Percentiles rank a stretch among this genome's conserved stretches.
Evolutionary conservation across 2,329 filamentous ascomycete genomes (phyloP).

Genomic region (Aspergillus novoparasiticus): DNA sequence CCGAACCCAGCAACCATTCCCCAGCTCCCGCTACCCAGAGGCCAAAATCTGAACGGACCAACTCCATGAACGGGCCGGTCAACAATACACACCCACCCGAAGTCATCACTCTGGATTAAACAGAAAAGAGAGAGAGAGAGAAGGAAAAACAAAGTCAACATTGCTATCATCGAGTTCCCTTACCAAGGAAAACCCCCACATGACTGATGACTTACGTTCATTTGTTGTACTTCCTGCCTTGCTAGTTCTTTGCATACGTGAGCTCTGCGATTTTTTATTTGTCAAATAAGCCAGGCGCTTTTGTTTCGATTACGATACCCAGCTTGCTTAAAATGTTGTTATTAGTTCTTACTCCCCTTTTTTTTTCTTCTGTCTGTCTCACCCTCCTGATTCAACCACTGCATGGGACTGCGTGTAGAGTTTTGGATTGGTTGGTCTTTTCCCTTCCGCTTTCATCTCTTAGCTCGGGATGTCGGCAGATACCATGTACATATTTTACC

Average conservation of each 20-base stretch:
- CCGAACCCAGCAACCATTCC: constrained; percentile 8
- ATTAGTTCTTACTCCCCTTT: background rate
- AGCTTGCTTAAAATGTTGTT: background rate
- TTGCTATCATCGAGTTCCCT: background rate
- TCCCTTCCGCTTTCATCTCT: background rate
- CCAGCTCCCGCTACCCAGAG: constrained; percentile 9
- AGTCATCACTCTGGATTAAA: constrained; percentile 29
- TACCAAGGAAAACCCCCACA: background rate
- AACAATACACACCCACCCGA: constrained; percentile 9
- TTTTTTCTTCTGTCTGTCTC: background rate
- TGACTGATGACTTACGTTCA: background rate
- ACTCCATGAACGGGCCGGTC: background rate
- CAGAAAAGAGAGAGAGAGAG: background rate
- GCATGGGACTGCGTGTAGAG: background rate
- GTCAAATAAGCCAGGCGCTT: background rate
- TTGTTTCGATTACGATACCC: background rate
- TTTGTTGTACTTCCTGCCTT: background rate
- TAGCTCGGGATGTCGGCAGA: background rate
- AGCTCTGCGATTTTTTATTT: background rate
- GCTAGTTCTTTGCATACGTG: background rate
- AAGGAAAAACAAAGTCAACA: background rate
- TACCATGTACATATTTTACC: background rate
- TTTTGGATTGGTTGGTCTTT: background rate
- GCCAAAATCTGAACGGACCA: constrained; percentile 11
- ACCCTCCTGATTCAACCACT: background rate